These are phyloP conservation scores for Calocybe indica DNA, from an alignment of 768 basidiomycete genomes.

Conservation along the genomic window DNA sequence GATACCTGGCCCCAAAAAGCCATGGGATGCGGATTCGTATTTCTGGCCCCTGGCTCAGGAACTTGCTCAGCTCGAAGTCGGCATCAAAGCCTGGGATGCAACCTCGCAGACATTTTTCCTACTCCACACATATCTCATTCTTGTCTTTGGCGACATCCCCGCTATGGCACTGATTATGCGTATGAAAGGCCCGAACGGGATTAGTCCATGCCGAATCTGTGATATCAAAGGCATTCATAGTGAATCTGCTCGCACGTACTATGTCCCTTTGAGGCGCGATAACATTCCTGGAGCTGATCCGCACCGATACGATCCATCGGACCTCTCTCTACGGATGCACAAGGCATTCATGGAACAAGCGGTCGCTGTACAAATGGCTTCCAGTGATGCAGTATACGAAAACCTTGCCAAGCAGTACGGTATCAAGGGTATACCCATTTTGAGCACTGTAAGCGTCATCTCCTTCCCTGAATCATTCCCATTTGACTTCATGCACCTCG, in stretches of 20 bases:
- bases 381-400: slow-evolving; percentile 8
- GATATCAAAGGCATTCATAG: slow-evolving; percentile 21
- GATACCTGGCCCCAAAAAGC: slow-evolving; percentile 35
- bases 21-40: slow-evolving; percentile 31
- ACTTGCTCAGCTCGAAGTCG: slow-evolving; percentile 19
- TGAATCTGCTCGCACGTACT: slow-evolving; percentile 6
- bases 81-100: slow-evolving; percentile 26
- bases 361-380: slow-evolving; percentile 10
- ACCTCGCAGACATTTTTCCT: slow-evolving; percentile 7
- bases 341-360: slow-evolving; percentile 12
- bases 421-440: slow-evolving; percentile 20
- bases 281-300: slow-evolving; percentile 4
- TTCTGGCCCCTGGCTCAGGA: slow-evolving; percentile 30
- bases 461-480: slow-evolving; percentile 34
- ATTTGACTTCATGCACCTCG: slow-evolving; percentile 45
- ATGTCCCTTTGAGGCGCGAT: slow-evolving; percentile 18
- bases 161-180: slow-evolving; percentile 16
- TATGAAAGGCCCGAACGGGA: slow-evolving; percentile 38
- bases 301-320: no score
- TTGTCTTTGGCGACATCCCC: slow-evolving; percentile 14
- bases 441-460: slow-evolving; percentile 21
- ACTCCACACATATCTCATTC: slow-evolving; percentile 13
- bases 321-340: slow-evolving; percentile 23
- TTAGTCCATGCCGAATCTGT: slow-evolving; percentile 29
- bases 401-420: slow-evolving; percentile 17